These are phyloP conservation scores for Fraxinus albicans DNA, from an alignment of 305 asterid genomes.

Conservation along the genomic window DNA sequence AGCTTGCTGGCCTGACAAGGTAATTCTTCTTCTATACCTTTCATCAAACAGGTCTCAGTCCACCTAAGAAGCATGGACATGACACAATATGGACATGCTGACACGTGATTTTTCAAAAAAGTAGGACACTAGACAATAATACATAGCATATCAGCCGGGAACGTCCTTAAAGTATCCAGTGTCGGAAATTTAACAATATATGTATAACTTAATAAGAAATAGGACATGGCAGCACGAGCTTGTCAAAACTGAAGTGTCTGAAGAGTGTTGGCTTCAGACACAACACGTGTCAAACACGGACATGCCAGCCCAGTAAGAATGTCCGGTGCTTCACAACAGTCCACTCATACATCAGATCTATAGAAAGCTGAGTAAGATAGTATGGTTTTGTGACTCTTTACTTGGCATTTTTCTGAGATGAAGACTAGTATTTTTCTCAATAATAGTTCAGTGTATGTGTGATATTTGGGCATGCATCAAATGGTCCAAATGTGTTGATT, in stretches of 20 bases:
- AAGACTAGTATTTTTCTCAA: background rate
- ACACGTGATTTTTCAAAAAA: background rate
- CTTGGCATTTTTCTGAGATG: background rate
- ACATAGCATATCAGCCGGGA: background rate
- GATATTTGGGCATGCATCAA: background rate
- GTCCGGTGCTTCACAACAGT: background rate
- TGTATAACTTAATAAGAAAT: background rate
- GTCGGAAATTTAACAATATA: background rate
- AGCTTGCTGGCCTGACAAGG: conserved; percentile 39
- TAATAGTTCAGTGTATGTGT: background rate
- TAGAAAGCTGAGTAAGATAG: background rate
- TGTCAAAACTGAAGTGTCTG: background rate
- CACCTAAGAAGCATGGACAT: background rate
- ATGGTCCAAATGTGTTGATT: background rate
- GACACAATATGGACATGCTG: background rate
- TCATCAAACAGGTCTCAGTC: background rate
- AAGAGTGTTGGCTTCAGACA: background rate
- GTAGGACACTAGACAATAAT: background rate
- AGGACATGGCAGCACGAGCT: background rate
- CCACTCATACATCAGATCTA: background rate
- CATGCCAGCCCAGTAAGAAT: background rate
- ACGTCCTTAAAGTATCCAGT: background rate
- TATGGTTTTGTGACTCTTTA: conserved; percentile 3
- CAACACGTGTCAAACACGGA: background rate
- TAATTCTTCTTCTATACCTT: conserved; percentile 23